Percentiles rank a stretch among this genome's conserved stretches.
phyloP scores from a whole-genome alignment of 768 basidiomycete species.

The Phaeotremella fagi region DNA sequence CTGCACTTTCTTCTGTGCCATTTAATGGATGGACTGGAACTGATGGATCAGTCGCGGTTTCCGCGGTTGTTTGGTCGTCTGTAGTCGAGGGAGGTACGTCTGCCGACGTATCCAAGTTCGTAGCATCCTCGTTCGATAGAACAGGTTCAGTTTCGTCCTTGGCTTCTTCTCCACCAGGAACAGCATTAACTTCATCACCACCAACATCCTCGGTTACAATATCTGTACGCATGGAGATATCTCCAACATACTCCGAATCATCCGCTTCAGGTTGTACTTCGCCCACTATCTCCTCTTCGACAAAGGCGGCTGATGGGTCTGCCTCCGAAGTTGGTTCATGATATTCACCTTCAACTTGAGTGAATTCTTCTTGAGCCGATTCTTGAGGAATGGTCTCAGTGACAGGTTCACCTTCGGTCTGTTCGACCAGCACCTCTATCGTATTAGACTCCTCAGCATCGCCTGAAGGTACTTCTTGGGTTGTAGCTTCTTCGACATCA shows the following conservation, averaged over 20 bases:
- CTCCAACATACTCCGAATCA: slow-evolving; percentile 5
- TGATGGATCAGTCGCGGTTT: background rate
- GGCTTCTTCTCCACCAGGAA: no score
- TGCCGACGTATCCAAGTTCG: slow-evolving; percentile 1
- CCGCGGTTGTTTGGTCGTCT: background rate
- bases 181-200: no score
- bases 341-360: no score
- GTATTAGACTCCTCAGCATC: slow-evolving; percentile 1
- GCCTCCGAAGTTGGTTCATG: no score
- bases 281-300: background rate
- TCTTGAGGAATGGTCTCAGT: slow-evolving; percentile 2
- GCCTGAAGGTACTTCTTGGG: background rate
- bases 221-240: slow-evolving; percentile 21
- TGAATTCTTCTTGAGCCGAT: no score
- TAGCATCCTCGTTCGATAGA: no score
- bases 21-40: background rate
- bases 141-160: no score
- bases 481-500: background rate
- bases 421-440: slow-evolving; percentile 5
- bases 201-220: slow-evolving; percentile 6
- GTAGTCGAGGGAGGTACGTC: background rate
- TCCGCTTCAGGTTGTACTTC: slow-evolving; percentile 3
- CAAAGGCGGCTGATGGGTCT: background rate
- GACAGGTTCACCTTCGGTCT: slow-evolving; percentile 1
- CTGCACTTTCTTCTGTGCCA: background rate